phyloP scores from a whole-genome alignment of 768 basidiomycete genomes.

The Hygrocybe punicea region DNA sequence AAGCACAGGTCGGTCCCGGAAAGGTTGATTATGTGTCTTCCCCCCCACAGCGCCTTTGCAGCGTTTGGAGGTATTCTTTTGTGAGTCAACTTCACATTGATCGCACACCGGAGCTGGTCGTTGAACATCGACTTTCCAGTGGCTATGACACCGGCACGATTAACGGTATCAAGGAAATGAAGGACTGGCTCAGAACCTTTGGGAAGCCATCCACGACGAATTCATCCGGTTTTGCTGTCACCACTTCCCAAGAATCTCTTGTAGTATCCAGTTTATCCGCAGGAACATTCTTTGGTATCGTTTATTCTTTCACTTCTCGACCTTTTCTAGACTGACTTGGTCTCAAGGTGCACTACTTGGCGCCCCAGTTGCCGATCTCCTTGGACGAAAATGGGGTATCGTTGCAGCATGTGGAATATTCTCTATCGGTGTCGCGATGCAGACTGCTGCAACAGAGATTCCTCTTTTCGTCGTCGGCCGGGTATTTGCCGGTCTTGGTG shows the following conservation, averaged over 20 bases:
- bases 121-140: background rate
- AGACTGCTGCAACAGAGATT: constrained; percentile 51
- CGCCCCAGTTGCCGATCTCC: constrained; percentile 35
- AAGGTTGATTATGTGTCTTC: background rate
- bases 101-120: background rate
- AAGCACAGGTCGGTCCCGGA: background rate
- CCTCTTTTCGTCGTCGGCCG: constrained; percentile 65
- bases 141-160: constrained; percentile 84
- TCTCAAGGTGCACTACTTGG: constrained; percentile 11
- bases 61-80: constrained; percentile 51
- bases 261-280: constrained; percentile 70
- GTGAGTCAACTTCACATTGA: constrained; percentile 25
- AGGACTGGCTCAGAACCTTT: constrained; percentile 53
- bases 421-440: constrained; percentile 61
- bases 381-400: constrained; percentile 65
- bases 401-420: constrained; percentile 58
- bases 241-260: constrained; percentile 48
- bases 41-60: constrained; percentile 9
- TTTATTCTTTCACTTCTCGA: constrained; percentile 26
- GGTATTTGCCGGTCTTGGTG: constrained; percentile 76
- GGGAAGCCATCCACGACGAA: constrained; percentile 29
- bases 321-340: background rate
- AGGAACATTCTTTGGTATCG: constrained; percentile 82
- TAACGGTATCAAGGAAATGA: constrained; percentile 69
- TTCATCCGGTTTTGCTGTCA: constrained; percentile 34